Percentiles rank a stretch among this genome's conserved stretches.
phyloP scores from a whole-genome alignment of 768 basidiomycete species.

The Tylopilus plumbeoviolaceoides region DNA sequence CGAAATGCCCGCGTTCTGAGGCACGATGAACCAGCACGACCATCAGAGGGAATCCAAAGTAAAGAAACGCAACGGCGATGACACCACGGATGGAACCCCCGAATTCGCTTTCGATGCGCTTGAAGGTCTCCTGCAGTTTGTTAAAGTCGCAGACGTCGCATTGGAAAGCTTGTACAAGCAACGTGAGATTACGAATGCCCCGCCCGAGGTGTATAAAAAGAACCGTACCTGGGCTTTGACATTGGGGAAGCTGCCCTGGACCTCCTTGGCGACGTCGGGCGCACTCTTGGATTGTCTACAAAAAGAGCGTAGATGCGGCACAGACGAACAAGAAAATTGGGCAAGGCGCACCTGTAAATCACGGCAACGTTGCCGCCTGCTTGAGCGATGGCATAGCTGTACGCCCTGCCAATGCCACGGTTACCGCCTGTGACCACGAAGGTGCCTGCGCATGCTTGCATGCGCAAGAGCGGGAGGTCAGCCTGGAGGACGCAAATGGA shows the following conservation, averaged over 20 bases:
- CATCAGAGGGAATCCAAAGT: no score
- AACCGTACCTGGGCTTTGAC: conserved; percentile 35
- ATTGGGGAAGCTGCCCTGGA: conserved; percentile 43
- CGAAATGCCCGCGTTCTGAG: conserved; percentile 59
- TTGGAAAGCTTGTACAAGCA: conserved; percentile 46
- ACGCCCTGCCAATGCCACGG: conserved; percentile 57
- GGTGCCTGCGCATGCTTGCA: conserved; percentile 35
- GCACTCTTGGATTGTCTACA: conserved; percentile 46
- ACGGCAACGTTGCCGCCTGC: conserved; percentile 59
- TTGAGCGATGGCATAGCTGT: conserved; percentile 47
- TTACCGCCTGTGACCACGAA: conserved; percentile 61
- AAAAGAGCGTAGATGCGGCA: no score
- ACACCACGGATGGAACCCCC: conserved; percentile 51
- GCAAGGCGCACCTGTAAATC: conserved; percentile 46
- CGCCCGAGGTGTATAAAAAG: no score
- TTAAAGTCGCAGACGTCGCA: conserved; percentile 55
- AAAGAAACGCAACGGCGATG: conserved; percentile 43
- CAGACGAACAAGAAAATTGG: neutral
- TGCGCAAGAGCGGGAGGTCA: neutral
- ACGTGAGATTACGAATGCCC: neutral
- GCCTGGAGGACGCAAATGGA: neutral
- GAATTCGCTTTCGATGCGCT: conserved; percentile 46
- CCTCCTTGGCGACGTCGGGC: conserved; percentile 40
- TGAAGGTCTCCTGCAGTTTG: conserved; percentile 41
- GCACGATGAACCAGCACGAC: neutral